Evolutionary conservation across 345 rosid species (phyloP), one percentile per base, ranked within the genome.

Genomic region (Bretschneidera sinensis): DNA sequence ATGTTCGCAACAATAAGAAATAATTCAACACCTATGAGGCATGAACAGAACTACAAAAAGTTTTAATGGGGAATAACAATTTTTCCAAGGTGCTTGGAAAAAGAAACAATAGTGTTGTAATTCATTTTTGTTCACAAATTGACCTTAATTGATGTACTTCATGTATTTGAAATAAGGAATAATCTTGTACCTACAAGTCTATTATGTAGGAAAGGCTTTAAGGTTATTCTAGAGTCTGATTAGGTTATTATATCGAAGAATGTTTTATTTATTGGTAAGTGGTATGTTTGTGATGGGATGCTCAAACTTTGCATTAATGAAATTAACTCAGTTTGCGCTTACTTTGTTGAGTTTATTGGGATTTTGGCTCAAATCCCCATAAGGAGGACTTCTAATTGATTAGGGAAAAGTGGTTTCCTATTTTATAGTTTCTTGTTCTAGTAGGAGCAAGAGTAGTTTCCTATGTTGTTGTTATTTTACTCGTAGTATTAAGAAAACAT

Each of bases 241-340:
- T 16, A 51, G 51, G 21, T 21, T 14, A 13, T 60, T 5, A 9
- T 60, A 0, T 39, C 43, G 17, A 63, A 63, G 43, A 43, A 43
- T 54, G 53, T 52, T 4, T 20, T 64, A 16, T 23, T 35, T 54
- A 28, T 64, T 0, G 60, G 68, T 13, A 15, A 54, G 21, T 21
- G 66, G 13, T 62, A 61, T 13, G 25, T 48, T 4, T 49, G 28
- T 61, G 47, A 61, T 61, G 28, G 0, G 1, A 49, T 61, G 66
- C 22, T 62, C 6, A 62, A 62, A 39, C 11, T 16, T 0, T 31
- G 0, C 54, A 54, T 43, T 63, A 63, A 63, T 53, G 17, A 43
- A 20, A 39, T 33, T 7, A 18, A 35, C n/a, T n/a, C n/a, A n/a
- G n/a, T n/a, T n/a, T 31, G 6, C 39, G 20, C 33, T 59, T 66